Evolutionary conservation across 2,329 filamentous ascomycete genomes (phyloP), one percentile per base, ranked within the genome.

Genomic region (Phialophora expanda): DNA sequence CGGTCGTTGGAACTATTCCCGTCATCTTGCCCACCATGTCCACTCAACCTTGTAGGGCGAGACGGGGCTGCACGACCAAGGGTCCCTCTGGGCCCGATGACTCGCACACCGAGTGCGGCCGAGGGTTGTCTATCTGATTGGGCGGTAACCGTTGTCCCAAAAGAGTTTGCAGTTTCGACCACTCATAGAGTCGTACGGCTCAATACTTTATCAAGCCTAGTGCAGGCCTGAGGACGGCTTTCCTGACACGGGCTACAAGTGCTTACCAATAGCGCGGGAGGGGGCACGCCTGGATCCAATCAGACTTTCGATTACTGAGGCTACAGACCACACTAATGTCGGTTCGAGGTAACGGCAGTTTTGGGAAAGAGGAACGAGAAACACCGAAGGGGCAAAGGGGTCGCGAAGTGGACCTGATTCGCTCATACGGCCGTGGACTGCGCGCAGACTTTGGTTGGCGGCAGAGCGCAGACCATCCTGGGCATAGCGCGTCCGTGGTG

Each of bases 261-360:
- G 58, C 58, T 61, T 61, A 61, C 58, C 20, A 54, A 61, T 54
- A 30, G 58, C 38, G 48, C 58, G 56, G 26, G 6, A 1, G 4
- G 53, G 1, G 53, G 9, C 1, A 12, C 6, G n/a, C n/a, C n/a
- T 20, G 28, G 0, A 2, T 7, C 58, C 58, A 61, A 61, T 61
- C 24, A 61, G 24, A 14, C 12, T 24, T 24, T 32, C n/a, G 26
- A 34, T 55, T 5, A 20, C 4, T 5, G 22, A 44, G 20, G n/a
- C 48, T 30, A 20, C n/a, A 12, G 30, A 53, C n/a, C 22, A 9
- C 5, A 4, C 14, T 61, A 61, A 54, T 20, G 28, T 44, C 48
- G 58, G 17, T 61, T 61, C 58, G 30, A 34, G 58, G 58, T 30
- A 61, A 53, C 58, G 48, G 58, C 30, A 54, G 48, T 61, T 61